phyloP scores from a whole-genome alignment of 2,329 filamentous ascomycete species.

The Curvularia sp. region DNA sequence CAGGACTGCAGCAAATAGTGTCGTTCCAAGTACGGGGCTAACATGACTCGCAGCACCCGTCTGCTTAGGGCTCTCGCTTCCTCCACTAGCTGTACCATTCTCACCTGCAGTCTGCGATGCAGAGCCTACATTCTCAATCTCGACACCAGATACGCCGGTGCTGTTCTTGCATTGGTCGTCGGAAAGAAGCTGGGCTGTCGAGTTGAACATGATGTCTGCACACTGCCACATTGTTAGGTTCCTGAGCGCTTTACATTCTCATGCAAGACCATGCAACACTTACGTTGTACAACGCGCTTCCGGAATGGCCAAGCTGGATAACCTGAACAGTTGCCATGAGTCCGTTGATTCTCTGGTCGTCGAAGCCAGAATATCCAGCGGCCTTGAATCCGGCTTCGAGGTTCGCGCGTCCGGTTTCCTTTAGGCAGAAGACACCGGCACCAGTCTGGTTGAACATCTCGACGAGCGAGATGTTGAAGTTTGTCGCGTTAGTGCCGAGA shows the following conservation, averaged over 20 bases:
- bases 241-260: conserved; percentile 11
- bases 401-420: conserved; percentile 41
- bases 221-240: conserved; percentile 42
- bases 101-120: background rate
- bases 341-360: conserved; percentile 44
- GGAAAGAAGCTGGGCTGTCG: conserved; percentile 47
- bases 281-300: conserved; percentile 56
- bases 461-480: conserved; percentile 57
- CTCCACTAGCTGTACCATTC: background rate
- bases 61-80: background rate
- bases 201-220: conserved; percentile 55
- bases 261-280: conserved; percentile 14
- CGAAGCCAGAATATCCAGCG: conserved; percentile 32
- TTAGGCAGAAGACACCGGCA: conserved; percentile 57
- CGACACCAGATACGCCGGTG: conserved; percentile 50
- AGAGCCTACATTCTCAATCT: conserved; percentile 32
- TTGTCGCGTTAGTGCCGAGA: conserved; percentile 51
- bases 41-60: conserved; percentile 25
- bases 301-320: conserved; percentile 52
- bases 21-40: conserved; percentile 27
- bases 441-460: conserved; percentile 58
- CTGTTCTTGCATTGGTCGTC: conserved; percentile 51
- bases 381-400: conserved; percentile 37
- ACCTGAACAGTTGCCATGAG: conserved; percentile 55
- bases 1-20: conserved; percentile 29